Evolutionary conservation across 345 rosid species (phyloP), one percentile per base, ranked within the genome.

Genomic region (Pugionium cornutum): DNA sequence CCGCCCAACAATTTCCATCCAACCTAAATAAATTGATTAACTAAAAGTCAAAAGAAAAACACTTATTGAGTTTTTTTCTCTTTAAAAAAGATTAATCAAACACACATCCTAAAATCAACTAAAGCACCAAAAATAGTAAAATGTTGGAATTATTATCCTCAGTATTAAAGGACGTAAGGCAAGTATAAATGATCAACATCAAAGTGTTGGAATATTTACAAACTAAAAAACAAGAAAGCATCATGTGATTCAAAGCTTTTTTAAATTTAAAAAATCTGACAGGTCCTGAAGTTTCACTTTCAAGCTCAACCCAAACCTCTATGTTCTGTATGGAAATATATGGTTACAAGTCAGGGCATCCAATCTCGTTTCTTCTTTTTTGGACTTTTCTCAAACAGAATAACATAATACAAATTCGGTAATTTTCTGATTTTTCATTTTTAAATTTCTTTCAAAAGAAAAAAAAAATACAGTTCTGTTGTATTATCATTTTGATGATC

Each of bases 181-280:
- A 28, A 35, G 30, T 18, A 5, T 31, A n/a, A 11, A 37, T 9
- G 54, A 60, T 44, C 29, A 60, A n/a, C 46, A 52, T 28, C 58
- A 35, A 35, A 61, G 62, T 69, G 67, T 69, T 69, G 53, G 72
- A 3, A 34, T 7, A 5, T 44, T 43, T 60, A 60, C 5, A 28
- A 69, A 44, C 53, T 43, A 61, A 29, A 45, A 52, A 61, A 69
- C 67, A 69, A 69, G 74, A 44, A 28, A 69, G 66, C 68, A 69
- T 69, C 74, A 44, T 69, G 74, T 69, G 74, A 44, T 9, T 61
- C 40, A 44, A 67, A 43, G 36, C 45, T 6, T 36, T 37, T 40
- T 11, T 49, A 18, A 18, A 18, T 18, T 18, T 18, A 18, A 18
- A 18, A 18, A 18, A 18, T 18, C 34, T 69, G 74, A 44, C 68